Evolutionary conservation across 108 stramenopile species (phyloP).

Genomic region (Cyclotella kingstonii): DNA sequence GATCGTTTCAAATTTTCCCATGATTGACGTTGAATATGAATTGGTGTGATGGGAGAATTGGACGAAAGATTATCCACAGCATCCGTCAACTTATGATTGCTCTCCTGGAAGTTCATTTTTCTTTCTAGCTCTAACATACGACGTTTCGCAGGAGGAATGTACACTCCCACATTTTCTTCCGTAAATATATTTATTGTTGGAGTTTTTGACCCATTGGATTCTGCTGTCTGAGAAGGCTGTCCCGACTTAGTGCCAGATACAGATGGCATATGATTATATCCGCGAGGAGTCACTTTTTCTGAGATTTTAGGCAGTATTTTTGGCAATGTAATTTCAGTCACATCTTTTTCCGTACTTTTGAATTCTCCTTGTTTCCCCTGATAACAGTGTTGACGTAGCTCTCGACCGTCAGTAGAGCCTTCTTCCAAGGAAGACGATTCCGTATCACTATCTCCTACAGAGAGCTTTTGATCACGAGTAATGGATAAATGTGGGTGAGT

Average conservation of each 20-base stretch:
- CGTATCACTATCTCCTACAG: conserved; percentile 8
- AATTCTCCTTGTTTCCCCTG: too few species aligned
- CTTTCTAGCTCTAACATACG: conserved; percentile 46
- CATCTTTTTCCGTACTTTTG: too few species aligned
- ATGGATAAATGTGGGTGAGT: conserved; percentile 11
- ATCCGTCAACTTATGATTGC: background rate
- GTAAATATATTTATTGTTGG: background rate
- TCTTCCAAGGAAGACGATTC: conserved; percentile 6
- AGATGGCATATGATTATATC: too few species aligned
- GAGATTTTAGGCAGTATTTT: too few species aligned
- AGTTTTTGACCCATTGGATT: too few species aligned
- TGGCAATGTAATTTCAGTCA: too few species aligned
- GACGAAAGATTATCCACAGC: background rate
- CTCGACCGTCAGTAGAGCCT: too few species aligned
- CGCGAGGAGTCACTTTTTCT: too few species aligned
- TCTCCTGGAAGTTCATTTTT: background rate
- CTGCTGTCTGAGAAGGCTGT: background rate
- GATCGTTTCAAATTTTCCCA: conserved; percentile 91
- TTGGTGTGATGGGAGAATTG: conserved; percentile 13
- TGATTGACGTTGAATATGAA: conserved; percentile 64
- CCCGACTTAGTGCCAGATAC: background rate
- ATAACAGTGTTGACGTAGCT: too few species aligned
- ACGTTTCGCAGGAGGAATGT: conserved; percentile 67
- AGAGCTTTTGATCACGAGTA: too few species aligned
- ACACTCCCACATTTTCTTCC: conserved; percentile 35